phyloP scores from a whole-genome alignment of 73 alveolate species.

The Paramecium sonneborni region DNA sequence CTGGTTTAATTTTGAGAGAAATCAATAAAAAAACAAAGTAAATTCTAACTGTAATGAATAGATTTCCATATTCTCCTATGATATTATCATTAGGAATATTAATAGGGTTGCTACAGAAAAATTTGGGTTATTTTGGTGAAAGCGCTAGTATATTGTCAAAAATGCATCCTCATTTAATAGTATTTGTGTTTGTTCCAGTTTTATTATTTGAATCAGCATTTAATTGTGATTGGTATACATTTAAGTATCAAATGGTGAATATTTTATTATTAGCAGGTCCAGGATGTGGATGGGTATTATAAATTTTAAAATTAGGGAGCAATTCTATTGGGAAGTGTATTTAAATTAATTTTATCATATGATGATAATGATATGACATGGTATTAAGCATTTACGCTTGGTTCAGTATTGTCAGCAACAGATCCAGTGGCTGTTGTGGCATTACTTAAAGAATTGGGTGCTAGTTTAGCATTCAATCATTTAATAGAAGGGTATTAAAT shows the following conservation, averaged over 20 bases:
- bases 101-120: conserved; percentile 26
- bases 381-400: conserved; percentile 69
- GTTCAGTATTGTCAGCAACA: conserved; percentile 73
- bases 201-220: conserved; percentile 65
- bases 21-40: conserved; percentile 9
- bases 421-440: conserved; percentile 81
- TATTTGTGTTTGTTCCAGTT: conserved; percentile 64
- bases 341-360: conserved; percentile 60
- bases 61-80: conserved; percentile 69
- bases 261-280: conserved; percentile 63
- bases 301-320: conserved; percentile 22
- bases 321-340: conserved; percentile 62
- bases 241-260: conserved; percentile 45
- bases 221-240: conserved; percentile 63
- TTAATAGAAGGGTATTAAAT: conserved; percentile 61
- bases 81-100: conserved; percentile 58
- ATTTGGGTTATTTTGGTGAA: conserved; percentile 26
- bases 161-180: conserved; percentile 58
- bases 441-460: conserved; percentile 73
- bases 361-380: conserved; percentile 66
- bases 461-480: conserved; percentile 63
- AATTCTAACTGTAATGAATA: neutral
- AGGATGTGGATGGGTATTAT: conserved; percentile 6
- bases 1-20: conserved; percentile 36
- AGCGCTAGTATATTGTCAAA: conserved; percentile 39